A percentile compares a stretch with the other conserved stretches of the same genome.
Evolutionary conservation across 23 red algal genomes (phyloP).

Genomic region (Gracilaria gracilis): DNA sequence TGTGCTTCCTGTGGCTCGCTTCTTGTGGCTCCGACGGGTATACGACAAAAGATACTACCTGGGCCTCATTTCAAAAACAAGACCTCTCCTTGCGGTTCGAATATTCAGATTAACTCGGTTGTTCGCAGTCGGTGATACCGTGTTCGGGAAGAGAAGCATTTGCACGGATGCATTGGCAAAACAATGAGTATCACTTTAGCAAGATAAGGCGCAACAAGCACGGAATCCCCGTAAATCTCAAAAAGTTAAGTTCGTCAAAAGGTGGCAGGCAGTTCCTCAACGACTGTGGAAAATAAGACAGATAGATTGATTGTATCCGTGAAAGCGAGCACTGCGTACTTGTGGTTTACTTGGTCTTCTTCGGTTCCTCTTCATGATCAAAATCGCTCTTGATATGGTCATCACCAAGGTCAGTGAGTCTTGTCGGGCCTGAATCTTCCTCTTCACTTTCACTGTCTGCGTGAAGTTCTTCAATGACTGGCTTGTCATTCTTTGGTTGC

Average conservation of each 20-base stretch:
- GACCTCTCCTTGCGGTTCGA: not conserved
- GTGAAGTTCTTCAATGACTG: slow-evolving; percentile 39
- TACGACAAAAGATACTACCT: no score
- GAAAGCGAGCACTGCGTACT: not conserved
- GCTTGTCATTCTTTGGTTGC: slow-evolving; percentile 11
- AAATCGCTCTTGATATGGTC: slow-evolving; percentile 70
- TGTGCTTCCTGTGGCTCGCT: no score
- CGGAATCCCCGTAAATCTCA: not conserved
- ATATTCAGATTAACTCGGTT: not conserved
- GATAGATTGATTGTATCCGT: not conserved
- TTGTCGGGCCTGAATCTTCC: slow-evolving; percentile 37
- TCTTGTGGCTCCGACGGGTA: no score
- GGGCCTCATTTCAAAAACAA: no score
- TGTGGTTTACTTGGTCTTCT: slow-evolving; percentile 49
- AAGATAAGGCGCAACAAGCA: not conserved
- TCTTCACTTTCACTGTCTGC: slow-evolving; percentile 46
- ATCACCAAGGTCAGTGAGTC: slow-evolving; percentile 36
- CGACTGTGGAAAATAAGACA: not conserved
- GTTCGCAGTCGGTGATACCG: no score
- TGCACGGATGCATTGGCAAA: not conserved
- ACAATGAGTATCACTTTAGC: not conserved
- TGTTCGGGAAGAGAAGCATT: not conserved
- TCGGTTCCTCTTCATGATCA: slow-evolving; percentile 60
- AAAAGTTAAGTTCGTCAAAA: slow-evolving; percentile 22
- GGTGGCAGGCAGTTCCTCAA: not conserved